Base-by-base conservation (phyloP, 208 protist genomes). In the Crithidia expoeki region DNA sequence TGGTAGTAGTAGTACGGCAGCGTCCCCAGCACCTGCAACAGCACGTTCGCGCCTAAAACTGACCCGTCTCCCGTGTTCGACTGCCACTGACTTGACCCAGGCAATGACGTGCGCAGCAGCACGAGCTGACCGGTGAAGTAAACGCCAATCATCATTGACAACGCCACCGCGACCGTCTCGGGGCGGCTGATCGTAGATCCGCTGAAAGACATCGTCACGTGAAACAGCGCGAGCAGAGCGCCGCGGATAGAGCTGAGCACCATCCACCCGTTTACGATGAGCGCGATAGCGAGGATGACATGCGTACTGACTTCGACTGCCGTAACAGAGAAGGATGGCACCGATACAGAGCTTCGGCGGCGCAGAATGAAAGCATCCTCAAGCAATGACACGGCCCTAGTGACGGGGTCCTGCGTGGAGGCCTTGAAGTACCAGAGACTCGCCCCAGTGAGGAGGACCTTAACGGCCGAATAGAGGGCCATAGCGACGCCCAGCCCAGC, bases 71-170 rank as follows among this genome's bases (percentile, higher is more conserved):
- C 50, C 21, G 25, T 40, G 12, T 44, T 46, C 12, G 30, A 25
- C 12, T 53, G 53, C 42, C 28, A 47, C 30, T 19, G 11, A 30
- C 28, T 34, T 4, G 56, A 36, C 32, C 19, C 63, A 28, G 82
- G 79, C 42, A 81, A 34, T 36, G 82, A 86, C 19, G 88, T 62
- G 17, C 86, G 88, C 40, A 94, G 77, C 52, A 92, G 58, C 23
- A 96, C 64, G 5, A 94, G 65, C 72, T 93, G 88, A 1, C 88
- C 88, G 3, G 92, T 30, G 44, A 92, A 92, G 74, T 94, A 96
- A 3, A 82, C 74, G 0, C 80, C 86, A 65, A 92, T 89, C 50
- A 84, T 52, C 71, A 78, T 76, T n/a, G 91, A 84, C 28, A 96
- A 70, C 17, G 30, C 79, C n/a, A 88, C 57, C 4, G 85, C 78